phyloP scores from a whole-genome alignment of 2,329 filamentous ascomycete genomes.

The Talaromyces marneffei region DNA sequence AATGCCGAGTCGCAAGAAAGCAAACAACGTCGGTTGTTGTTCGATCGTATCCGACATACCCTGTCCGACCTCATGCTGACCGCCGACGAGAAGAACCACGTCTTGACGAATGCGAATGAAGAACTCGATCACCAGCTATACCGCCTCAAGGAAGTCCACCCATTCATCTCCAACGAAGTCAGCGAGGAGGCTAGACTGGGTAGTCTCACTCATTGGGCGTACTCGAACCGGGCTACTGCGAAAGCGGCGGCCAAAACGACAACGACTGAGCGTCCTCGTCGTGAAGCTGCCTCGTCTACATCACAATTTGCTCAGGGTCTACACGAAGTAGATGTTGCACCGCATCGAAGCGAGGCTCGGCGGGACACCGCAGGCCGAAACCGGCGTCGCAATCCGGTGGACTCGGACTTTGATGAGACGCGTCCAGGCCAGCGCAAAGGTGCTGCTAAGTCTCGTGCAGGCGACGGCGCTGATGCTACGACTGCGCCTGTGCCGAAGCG shows the following conservation, averaged over 20 bases:
- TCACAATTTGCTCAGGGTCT: slow-evolving; percentile 59
- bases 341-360: slow-evolving; percentile 68
- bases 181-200: slow-evolving; percentile 92
- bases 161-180: slow-evolving; percentile 80
- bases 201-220: slow-evolving; percentile 90
- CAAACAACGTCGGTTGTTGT: slow-evolving; percentile 57
- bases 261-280: slow-evolving; percentile 62
- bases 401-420: slow-evolving; percentile 72
- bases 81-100: slow-evolving; percentile 95
- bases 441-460: slow-evolving; percentile 45
- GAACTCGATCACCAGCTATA: slow-evolving; percentile 77
- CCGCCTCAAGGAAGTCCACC: slow-evolving; percentile 81
- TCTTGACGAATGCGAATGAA: slow-evolving; percentile 86
- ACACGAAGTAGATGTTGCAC: slow-evolving; percentile 75
- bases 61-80: slow-evolving; percentile 82
- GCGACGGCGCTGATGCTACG: slow-evolving; percentile 8
- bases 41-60: slow-evolving; percentile 69
- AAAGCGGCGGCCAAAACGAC: slow-evolving; percentile 56
- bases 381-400: slow-evolving; percentile 63
- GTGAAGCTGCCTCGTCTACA: slow-evolving; percentile 65
- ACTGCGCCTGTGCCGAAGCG: slow-evolving; percentile 59
- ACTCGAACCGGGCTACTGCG: slow-evolving; percentile 67
- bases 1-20: slow-evolving; percentile 31
- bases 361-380: slow-evolving; percentile 79
- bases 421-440: slow-evolving; percentile 52